Evolutionary conservation across 345 rosid genomes (phyloP).

Genomic region (Hibiscus mutabilis): DNA sequence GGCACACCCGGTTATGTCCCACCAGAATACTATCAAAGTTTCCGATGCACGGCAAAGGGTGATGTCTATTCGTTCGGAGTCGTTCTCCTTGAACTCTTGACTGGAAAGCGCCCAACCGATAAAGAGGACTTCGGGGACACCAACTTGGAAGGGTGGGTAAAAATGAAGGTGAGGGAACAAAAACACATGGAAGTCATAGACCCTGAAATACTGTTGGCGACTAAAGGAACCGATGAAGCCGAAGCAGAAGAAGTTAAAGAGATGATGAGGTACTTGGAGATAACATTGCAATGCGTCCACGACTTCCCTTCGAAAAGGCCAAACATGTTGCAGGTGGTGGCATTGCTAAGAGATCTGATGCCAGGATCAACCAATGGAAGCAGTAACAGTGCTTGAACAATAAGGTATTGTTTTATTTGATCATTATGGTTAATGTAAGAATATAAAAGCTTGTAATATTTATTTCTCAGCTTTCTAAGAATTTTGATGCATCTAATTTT

Average conservation of each 20-base stretch:
- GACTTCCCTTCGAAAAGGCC: constrained; percentile 86
- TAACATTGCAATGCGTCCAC: constrained; percentile 75
- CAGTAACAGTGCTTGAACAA: constrained; percentile 43
- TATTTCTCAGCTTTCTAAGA: no score
- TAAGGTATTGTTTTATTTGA: constrained; percentile 16
- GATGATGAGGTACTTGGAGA: constrained; percentile 74
- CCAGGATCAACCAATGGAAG: constrained; percentile 52
- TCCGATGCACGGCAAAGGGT: constrained; percentile 89
- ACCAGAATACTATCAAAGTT: constrained; percentile 93
- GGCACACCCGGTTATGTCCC: constrained; percentile 98
- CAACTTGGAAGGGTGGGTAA: constrained; percentile 92
- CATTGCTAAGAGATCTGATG: constrained; percentile 70
- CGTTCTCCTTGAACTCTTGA: constrained; percentile 73
- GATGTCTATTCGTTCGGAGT: constrained; percentile 94
- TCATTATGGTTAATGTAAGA: constrained; percentile 13
- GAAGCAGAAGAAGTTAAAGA: constrained; percentile 65
- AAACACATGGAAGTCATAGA: constrained; percentile 92
- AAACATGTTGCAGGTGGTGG: constrained; percentile 86
- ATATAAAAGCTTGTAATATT: constrained; percentile 19
- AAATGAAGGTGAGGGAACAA: constrained; percentile 80
- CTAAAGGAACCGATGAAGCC: constrained; percentile 37
- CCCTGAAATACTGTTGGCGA: constrained; percentile 46
- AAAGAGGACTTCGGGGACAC: constrained; percentile 99
- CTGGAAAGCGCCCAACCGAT: constrained; percentile 88
- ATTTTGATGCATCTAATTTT: no score